phyloP scores from a whole-genome alignment of 2,329 filamentous ascomycete species.

The Fusarium praegraminearum region DNA sequence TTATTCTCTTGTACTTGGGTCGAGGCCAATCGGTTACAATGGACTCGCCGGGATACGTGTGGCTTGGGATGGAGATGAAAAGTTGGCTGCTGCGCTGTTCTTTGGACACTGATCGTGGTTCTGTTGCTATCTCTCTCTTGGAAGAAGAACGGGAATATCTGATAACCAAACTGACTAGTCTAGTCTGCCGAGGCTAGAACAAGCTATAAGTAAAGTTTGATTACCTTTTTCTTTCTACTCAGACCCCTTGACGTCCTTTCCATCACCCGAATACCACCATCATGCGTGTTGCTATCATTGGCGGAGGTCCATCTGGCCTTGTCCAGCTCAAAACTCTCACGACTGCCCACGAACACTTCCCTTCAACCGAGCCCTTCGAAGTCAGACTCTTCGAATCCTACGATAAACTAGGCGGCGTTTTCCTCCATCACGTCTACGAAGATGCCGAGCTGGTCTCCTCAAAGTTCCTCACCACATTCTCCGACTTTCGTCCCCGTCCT shows the following conservation, averaged over 20 bases:
- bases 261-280: not conserved
- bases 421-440: constrained; percentile 2
- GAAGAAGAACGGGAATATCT: not conserved
- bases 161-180: no score
- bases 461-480: constrained; percentile 5
- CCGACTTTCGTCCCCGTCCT: not conserved
- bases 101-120: not conserved
- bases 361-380: not conserved
- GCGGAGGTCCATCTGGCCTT: not conserved
- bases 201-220: not conserved
- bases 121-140: not conserved
- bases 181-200: not conserved
- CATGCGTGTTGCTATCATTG: not conserved
- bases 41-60: not conserved
- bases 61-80: not conserved
- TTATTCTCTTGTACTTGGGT: not conserved
- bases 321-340: constrained; percentile 1
- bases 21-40: not conserved
- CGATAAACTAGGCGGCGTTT: not conserved
- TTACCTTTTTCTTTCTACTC: not conserved
- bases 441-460: constrained; percentile 5
- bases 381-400: constrained; percentile 2
- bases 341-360: not conserved
- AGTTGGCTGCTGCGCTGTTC: not conserved
- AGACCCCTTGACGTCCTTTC: no score